Evolutionary conservation across 2,329 filamentous ascomycete genomes (phyloP).

Genomic region (Fusarium ramigenum): DNA sequence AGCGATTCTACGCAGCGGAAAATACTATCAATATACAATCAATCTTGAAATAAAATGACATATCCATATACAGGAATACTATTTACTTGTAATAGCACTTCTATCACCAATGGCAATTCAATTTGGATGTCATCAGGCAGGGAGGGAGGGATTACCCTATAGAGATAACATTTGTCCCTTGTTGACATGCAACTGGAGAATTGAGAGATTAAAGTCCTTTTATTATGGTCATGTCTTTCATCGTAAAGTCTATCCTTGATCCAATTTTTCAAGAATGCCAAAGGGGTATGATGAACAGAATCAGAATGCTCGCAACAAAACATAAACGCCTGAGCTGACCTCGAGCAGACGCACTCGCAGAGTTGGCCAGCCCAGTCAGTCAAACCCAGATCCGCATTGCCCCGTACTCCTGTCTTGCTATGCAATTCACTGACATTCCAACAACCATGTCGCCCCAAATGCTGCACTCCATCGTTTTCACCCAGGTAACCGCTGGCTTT

Average conservation of each 20-base stretch:
- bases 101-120: too few species aligned
- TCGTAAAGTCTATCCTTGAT: slow-evolving; percentile 43
- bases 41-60: too few species aligned
- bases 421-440: slow-evolving; percentile 47
- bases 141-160: neutral
- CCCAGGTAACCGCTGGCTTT: slow-evolving; percentile 26
- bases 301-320: slow-evolving; percentile 43
- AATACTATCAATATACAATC: too few species aligned
- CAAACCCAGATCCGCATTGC: slow-evolving; percentile 35
- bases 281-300: slow-evolving; percentile 44
- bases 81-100: too few species aligned
- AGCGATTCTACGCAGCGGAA: too few species aligned
- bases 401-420: slow-evolving; percentile 44
- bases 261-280: slow-evolving; percentile 42
- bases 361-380: slow-evolving; percentile 25
- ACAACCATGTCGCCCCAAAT: slow-evolving; percentile 43
- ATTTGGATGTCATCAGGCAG: too few species aligned
- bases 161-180: neutral
- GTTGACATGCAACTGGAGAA: neutral
- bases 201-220: slow-evolving; percentile 33
- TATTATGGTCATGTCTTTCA: slow-evolving; percentile 39
- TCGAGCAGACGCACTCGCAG: slow-evolving; percentile 8
- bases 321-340: slow-evolving; percentile 29
- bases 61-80: too few species aligned
- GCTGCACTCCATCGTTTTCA: slow-evolving; percentile 36